Conservation (phyloP, 768 basidiomycete genomes). For the Crucibulum laeve region DNA sequence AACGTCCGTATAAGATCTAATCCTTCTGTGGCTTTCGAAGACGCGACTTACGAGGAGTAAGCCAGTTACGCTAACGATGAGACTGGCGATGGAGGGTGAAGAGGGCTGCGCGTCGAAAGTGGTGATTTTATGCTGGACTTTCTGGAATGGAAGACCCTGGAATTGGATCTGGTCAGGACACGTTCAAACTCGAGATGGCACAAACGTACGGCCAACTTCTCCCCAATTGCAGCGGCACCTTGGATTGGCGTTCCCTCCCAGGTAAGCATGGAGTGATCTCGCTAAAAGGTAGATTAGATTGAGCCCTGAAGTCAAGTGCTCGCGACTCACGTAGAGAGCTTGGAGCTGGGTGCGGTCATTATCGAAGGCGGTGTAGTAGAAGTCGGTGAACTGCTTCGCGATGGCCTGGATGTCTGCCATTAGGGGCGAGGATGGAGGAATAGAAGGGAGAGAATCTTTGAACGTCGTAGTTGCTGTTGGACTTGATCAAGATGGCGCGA, state of each 20-base stretch:
- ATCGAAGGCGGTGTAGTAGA: conserved; percentile 84
- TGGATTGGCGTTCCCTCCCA: conserved; percentile 65
- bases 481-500: too few species aligned
- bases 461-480: conserved; percentile 5
- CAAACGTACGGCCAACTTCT: conserved; percentile 58
- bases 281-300: conserved; percentile 45
- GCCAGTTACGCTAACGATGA: conserved; percentile 88
- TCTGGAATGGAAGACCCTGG: conserved; percentile 78
- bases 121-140: conserved; percentile 74
- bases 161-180: background rate
- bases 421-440: conserved; percentile 15
- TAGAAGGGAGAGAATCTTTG: conserved; percentile 7
- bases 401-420: conserved; percentile 75
- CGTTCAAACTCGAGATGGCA: background rate
- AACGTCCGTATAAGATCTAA: conserved; percentile 3
- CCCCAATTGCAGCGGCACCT: conserved; percentile 52
- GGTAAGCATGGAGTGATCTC: conserved; percentile 77
- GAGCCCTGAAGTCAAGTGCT: conserved; percentile 10
- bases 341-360: conserved; percentile 47
- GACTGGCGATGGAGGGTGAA: conserved; percentile 43
- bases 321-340: conserved; percentile 71
- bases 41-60: conserved; percentile 55
- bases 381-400: conserved; percentile 75
- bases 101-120: conserved; percentile 92
- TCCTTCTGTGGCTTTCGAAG: background rate